Conservation (phyloP, 129 eudicot species). For the Pulicaria dysenterica region DNA sequence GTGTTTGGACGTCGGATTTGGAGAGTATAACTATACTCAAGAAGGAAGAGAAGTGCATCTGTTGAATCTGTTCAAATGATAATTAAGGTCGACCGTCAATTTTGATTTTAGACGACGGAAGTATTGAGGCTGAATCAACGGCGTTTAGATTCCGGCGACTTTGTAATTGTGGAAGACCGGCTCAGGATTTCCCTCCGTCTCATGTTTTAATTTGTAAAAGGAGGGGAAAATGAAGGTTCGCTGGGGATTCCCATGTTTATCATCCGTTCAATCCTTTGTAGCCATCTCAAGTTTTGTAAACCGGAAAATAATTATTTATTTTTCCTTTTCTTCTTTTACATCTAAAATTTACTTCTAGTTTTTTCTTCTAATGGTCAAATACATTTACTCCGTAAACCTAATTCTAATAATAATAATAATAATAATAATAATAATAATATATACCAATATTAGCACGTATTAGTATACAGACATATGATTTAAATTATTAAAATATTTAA, state of each 20-base stretch:
- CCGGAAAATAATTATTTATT: conserved; percentile 12
- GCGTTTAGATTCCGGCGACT: conserved; percentile 49
- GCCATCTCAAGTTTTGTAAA: background rate
- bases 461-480: no score
- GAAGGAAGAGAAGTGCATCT: conserved; percentile 46
- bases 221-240: conserved; percentile 74
- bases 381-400: no score
- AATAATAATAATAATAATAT: no score
- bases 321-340: background rate
- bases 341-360: background rate
- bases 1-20: conserved; percentile 49
- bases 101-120: conserved; percentile 13
- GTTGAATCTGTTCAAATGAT: conserved; percentile 60
- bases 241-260: conserved; percentile 38
- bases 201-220: conserved; percentile 15
- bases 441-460: no score
- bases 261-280: conserved; percentile 16
- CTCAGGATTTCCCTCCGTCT: conserved; percentile 67
- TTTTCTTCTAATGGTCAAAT: no score
- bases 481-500: no score
- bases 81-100: conserved; percentile 5
- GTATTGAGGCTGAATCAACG: conserved; percentile 14
- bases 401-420: no score
- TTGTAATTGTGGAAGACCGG: conserved; percentile 53
- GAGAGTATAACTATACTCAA: conserved; percentile 29